Base-by-base conservation (phyloP, 441 rosid species). In the Macaranga tanarius region DNA sequence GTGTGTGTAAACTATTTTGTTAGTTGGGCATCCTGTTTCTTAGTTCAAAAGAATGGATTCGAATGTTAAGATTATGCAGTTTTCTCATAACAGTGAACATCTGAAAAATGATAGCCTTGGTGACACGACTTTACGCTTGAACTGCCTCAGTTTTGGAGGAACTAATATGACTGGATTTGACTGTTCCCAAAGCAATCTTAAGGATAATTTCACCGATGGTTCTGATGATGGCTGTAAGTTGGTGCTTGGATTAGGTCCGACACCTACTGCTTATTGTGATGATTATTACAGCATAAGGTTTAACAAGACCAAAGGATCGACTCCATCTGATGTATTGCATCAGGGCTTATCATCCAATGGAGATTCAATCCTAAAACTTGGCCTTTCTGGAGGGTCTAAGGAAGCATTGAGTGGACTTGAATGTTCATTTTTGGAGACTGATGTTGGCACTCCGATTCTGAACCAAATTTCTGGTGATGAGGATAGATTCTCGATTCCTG, bases 191-290 rank as follows among this genome's bases (percentile, higher is more conserved):
- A 69, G 78, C 78, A 81, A 79, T 81, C 81, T 59, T 50, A 82
- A 83, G 40, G 79, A 77, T 76, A 89, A 87, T 75, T 79, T 85
- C 64, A 55, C 86, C 42, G 73, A 51, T 64, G 77, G 82, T 69
- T 84, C 86, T 56, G 97, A 92, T 82, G 99, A 85, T 65, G 88
- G 90, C 55, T 94, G 97, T 81, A 83, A 79, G 47, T 85, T 94
- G 86, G 96, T 94, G 73, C 96, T 94, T 55, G 97, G 98, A 59
- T 73, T 94, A 71, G 99, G 97, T 47, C 97, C 95, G 48, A 87
- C 97, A 66, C 83, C 91, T 26, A 86, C 89, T 65, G 82, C 89
- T 4, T 85, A 83, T 48, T 58, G 63, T 67, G 81, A 79, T 51
- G 79, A 77, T 70, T 79, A 65, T 67, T 80, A 80, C 81, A 83